Base-by-base conservation (phyloP, 768 basidiomycete species). In the Lactifluus subvellereus region DNA sequence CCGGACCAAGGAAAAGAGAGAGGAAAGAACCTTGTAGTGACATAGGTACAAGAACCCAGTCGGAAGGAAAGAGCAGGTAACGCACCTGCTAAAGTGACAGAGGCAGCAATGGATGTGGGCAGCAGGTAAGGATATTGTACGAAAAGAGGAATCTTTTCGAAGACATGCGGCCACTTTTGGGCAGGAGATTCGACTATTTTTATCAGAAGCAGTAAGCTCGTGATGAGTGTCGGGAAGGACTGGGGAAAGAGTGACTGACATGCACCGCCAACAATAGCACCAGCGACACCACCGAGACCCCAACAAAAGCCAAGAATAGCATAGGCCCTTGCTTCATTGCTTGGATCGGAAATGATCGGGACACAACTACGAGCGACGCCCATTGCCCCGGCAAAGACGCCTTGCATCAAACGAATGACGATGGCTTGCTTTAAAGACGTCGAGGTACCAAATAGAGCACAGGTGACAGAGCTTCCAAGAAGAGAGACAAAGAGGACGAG, bases 281-380 rank as follows among this genome's bases (percentile, higher is more conserved):
- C 93, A 51, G 87, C 83, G 13, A 94, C 91, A 82, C 95, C 97
- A 64, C 96, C 97, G 67, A 98, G 83, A 64, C 94, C 95, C 97
- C 96, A 97, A 68, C 87, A 91, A 73, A 96, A 97, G 11, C 89
- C 95, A 52, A 98, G 78, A 61, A 95, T 90, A 51, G 94, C 92
- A 73, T 98, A 98, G 27, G 96, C 97, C 68, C 93, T 82, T 30
- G 90, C 90, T 74, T 98, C 95, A 74, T 99, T 99, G 56, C 86
- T 89, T 33, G 85, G 77, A 73, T 98, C 95, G 0, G 97, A 95
- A 61, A 99, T 82, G 66, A 87, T 86, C 13, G 90, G 77, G 55
- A 98, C 87, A 20, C 86, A 89, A 13, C 94, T 91, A 70, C 96
- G 84, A 49, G 94, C 95, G 32, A 98, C 96, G 22, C 96, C 96